Evolutionary conservation across 148 eudicot genomes (phyloP).

Genomic region (Mesembryanthemum crystallinum): DNA sequence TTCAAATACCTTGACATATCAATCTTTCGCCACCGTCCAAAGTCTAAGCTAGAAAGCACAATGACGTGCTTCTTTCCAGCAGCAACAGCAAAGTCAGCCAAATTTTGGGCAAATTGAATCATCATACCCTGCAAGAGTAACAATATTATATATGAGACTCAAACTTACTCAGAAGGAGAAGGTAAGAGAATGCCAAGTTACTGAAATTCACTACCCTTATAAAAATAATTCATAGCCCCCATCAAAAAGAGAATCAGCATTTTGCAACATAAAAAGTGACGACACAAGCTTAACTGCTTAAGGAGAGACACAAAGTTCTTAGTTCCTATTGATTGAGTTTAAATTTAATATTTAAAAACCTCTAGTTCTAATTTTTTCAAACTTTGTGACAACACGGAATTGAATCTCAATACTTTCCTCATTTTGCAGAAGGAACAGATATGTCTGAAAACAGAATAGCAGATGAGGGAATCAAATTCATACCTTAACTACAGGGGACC

Average conservation of each 20-base stretch:
- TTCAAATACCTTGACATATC: slow-evolving; percentile 79
- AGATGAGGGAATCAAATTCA: background rate
- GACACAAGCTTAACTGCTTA: background rate
- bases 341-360: background rate
- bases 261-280: background rate
- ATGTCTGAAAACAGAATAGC: background rate
- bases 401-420: background rate
- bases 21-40: slow-evolving; percentile 74
- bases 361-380: background rate
- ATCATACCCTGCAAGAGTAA: slow-evolving; percentile 65
- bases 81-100: slow-evolving; percentile 84
- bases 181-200: background rate
- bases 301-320: background rate
- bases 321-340: background rate
- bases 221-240: background rate
- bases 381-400: background rate
- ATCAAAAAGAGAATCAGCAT: background rate
- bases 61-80: slow-evolving; percentile 81
- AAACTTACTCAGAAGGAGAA: background rate
- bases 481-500: slow-evolving; percentile 91
- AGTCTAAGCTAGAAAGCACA: slow-evolving; percentile 92
- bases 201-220: background rate
- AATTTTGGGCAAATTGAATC: slow-evolving; percentile 75
- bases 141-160: background rate
- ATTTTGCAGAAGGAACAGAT: background rate